Conservation (phyloP, 164 flowering plant genomes). For the Annona cherimola region DNA sequence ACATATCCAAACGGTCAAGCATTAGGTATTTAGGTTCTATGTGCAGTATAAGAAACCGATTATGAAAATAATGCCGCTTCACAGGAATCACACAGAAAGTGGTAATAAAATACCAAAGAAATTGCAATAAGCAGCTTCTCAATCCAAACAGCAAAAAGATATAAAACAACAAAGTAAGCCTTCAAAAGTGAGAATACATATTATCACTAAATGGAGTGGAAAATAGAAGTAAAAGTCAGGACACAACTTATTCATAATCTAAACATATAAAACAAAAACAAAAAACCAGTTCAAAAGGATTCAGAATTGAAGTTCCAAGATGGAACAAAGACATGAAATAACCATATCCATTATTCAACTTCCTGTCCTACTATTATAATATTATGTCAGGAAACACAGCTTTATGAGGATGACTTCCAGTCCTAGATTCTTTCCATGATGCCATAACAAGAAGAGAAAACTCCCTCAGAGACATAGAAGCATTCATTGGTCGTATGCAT, state of each 20-base stretch:
- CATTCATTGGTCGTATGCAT: too few relatives aligned
- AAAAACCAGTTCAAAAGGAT: not conserved
- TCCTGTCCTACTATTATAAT: not conserved
- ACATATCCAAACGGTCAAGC: too few relatives aligned
- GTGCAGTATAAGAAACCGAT: too few relatives aligned
- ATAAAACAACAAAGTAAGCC: too few relatives aligned
- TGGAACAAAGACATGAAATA: not conserved
- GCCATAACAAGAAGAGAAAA: not conserved
- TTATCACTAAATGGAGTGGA: too few relatives aligned
- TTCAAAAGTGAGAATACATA: not conserved
- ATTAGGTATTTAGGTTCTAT: too few relatives aligned
- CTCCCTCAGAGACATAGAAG: not conserved
- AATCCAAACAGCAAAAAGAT: not conserved
- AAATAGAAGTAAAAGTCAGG: not conserved
- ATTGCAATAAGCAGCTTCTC: not conserved
- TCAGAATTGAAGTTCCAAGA: not conserved
- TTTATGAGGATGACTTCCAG: not conserved
- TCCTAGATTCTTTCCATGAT: not conserved
- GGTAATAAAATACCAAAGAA: not conserved
- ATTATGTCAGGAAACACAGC: not conserved
- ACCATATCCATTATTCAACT: not conserved
- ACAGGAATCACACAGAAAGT: not conserved
- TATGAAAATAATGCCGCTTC: too few relatives aligned
- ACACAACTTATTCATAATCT: not conserved
- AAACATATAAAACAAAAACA: too few relatives aligned